Evolutionary conservation across 2,329 filamentous ascomycete species (phyloP).

Genomic region (Fusarium sp.): DNA sequence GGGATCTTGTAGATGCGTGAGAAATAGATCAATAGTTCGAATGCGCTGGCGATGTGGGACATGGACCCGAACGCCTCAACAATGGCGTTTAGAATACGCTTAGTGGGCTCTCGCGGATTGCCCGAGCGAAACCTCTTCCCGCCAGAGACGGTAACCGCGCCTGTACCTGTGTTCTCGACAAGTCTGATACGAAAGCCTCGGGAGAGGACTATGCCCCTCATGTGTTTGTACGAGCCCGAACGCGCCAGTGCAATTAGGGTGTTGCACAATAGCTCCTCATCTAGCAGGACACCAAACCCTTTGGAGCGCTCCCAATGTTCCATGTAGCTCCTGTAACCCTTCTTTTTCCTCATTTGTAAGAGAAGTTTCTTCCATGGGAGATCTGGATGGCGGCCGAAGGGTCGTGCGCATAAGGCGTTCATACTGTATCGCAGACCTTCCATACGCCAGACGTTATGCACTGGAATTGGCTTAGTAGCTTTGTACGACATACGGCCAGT

Average conservation of each 20-base stretch:
- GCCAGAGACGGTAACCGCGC: conserved; percentile 48
- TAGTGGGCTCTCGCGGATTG: conserved; percentile 72
- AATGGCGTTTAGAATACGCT: conserved; percentile 73
- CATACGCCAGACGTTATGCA: conserved; percentile 44
- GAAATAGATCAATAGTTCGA: conserved; percentile 74
- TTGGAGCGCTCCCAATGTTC: conserved; percentile 50
- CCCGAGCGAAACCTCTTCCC: conserved; percentile 59
- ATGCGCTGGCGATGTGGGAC: conserved; percentile 71
- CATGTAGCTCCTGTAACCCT: conserved; percentile 46
- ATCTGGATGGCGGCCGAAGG: conserved; percentile 51
- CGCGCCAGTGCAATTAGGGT: conserved; percentile 61
- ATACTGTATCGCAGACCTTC: conserved; percentile 52
- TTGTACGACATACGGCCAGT: conserved; percentile 58
- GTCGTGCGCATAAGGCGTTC: conserved; percentile 47
- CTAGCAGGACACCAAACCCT: conserved; percentile 49
- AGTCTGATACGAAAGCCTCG: conserved; percentile 52
- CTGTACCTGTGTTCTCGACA: conserved; percentile 31
- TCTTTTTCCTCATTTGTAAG: conserved; percentile 48
- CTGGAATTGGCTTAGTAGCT: conserved; percentile 18
- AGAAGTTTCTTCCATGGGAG: conserved; percentile 47
- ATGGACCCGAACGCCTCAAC: conserved; percentile 79
- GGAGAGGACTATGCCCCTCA: conserved; percentile 54
- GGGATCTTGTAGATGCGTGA: conserved; percentile 71
- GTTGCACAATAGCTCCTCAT: conserved; percentile 59
- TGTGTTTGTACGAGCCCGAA: conserved; percentile 52